Conservation (phyloP, 345 rosid species). For the Syzygium jambos region DNA sequence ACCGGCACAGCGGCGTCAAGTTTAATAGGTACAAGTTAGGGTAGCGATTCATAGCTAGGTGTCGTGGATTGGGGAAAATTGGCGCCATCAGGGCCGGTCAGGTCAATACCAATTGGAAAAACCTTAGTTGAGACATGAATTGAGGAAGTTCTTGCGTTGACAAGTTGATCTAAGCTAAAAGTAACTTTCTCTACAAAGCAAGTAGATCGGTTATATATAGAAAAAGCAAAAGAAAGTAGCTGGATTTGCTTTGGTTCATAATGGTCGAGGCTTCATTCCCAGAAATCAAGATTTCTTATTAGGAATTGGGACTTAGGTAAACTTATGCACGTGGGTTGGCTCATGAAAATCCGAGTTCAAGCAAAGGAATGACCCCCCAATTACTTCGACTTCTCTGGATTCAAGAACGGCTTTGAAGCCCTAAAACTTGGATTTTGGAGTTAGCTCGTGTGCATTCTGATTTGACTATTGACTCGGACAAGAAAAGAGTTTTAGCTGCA, state of each 20-base stretch:
- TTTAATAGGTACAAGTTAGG: not conserved
- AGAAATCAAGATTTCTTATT: not conserved
- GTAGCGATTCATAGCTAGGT: not conserved
- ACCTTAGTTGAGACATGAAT: not conserved
- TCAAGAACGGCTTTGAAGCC: constrained; percentile 47
- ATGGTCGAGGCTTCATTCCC: not conserved
- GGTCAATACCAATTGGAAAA: not conserved
- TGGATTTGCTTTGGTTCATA: not conserved
- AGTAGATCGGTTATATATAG: not conserved
- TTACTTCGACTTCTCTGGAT: constrained; percentile 22
- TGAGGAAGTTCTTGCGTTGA: not conserved
- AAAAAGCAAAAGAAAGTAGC: not conserved
- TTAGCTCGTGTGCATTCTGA: constrained; percentile 29
- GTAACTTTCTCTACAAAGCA: not conserved
- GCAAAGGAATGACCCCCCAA: not conserved
- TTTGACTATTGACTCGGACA: constrained; percentile 35
- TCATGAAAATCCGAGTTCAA: not conserved
- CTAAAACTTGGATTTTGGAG: constrained; percentile 20
- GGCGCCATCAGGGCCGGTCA: not conserved
- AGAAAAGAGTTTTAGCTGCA: constrained; percentile 2
- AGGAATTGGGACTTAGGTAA: not conserved
- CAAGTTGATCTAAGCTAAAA: not conserved
- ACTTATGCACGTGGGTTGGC: not conserved
- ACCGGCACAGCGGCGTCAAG: not conserved
- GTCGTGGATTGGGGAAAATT: not conserved